Base-by-base conservation (phyloP, 331 rosid genomes). In the Pyracantha coccinea region DNA sequence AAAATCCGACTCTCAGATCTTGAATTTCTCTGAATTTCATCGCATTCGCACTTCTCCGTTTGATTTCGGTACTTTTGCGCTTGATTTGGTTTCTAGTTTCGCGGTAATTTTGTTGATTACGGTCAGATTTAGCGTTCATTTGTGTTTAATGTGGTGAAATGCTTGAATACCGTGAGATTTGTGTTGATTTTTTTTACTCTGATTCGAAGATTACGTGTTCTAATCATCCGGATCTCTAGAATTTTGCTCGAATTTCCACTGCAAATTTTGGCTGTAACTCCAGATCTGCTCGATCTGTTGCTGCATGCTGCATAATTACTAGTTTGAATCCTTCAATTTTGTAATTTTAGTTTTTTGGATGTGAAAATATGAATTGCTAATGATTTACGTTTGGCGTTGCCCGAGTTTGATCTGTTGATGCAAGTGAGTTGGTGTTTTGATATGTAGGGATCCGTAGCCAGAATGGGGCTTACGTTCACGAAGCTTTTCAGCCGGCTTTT, bases 401-500 rank as follows among this genome's bases (percentile, higher is more conserved):
- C 28, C 32, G 33, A 59, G 72, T 59, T 9, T 41, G 21, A 13
- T 74, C 66, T 74, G 57, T 8, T n/a, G 50, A 54, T 78, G 5
- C 23, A 50, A 75, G 64, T 14, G 71, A 8, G 33, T 75, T 67
- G 67, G 45, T 21, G 64, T 77, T 3, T 77, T 53, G 33, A 76
- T 77, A 35, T 73, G 79, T 81, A 85, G 80, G 86, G 89, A 85
- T 89, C 86, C 67, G 61, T 70, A 41, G 75, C 72, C 85, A 78
- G 79, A 79, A 95, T 95, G 99, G 99, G 99, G 88, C 83, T 95
- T 77, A 92, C 99, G 61, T 95, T 95, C 89, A 90, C 99, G 44
- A 95, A 95, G 89, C 97, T 95, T 59, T 95, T 95, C 84, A 95
- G 97, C 83, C 86, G 99, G 88, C 97, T 95, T 27, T 95, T 95